Evolutionary conservation across 164 flowering plant species (phyloP), one percentile per base, ranked within the genome.

Genomic region (Umbellularia californica): DNA sequence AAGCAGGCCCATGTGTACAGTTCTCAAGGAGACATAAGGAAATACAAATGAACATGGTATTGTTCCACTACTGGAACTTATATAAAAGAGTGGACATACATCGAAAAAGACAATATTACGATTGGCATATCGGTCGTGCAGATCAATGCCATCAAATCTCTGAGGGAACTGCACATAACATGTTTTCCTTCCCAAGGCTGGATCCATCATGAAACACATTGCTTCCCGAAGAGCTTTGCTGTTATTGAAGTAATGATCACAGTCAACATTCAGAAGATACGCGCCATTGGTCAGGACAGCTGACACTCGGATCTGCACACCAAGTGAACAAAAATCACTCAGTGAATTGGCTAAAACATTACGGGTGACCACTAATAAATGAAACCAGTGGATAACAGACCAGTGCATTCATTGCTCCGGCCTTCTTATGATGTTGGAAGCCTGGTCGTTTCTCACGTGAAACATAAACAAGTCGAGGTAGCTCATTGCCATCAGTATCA

Each of bases 351-450:
- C 10, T 41, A 41, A 41, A 41, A 41, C 47, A 41, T 41, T 41
- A 41, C 11, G 47, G n/a, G 17, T 25, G 33, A 63, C 2, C 15
- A 69, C 27, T 3, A 68, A 58, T 55, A 25, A 15, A 74, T 17
- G 15, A 55, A 50, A 35, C 28, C 22, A 63, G 33, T 65, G 30
- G 22, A 25, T 15, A 28, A 85, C 91, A 33, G 75, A 95, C 99
- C 98, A 95, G 82, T 62, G 99, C 99, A 88, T 95, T 95, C 99
- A 95, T 95, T 5, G 99, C 99, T 72, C 99, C 99, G 19, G 99
- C 99, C 83, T 95, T 95, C 87, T 95, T 95, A 83, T 95, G 99
- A 80, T 95, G 99, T 74, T 93, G 97, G 76, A 95, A 95, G 51
- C 99, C 97, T 33, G 99, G 99, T 28, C 97, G 87, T 82, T 95